These are phyloP conservation scores for Trichoderma breve DNA, from an alignment of 2,329 filamentous ascomycete species.

Conservation along the genomic window DNA sequence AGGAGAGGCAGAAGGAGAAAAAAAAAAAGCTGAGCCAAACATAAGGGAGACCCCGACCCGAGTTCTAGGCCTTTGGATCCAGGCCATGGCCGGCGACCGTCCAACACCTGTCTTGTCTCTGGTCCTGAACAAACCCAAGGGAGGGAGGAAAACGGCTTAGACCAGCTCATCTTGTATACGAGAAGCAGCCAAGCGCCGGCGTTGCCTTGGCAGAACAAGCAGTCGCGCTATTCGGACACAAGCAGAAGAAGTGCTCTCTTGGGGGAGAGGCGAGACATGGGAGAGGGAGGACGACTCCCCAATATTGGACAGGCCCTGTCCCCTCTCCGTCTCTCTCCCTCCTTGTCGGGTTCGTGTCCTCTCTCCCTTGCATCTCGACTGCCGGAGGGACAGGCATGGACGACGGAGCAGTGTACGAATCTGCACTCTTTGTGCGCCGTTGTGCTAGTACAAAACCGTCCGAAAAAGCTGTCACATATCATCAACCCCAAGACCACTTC, in stretches of 20 bases:
- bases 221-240: background rate
- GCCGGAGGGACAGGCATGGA: background rate
- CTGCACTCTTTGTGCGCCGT: conserved; percentile 1
- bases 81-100: background rate
- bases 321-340: background rate
- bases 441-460: background rate
- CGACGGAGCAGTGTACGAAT: background rate
- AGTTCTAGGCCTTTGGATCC: background rate
- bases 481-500: background rate
- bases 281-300: background rate
- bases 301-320: background rate
- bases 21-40: background rate
- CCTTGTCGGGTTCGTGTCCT: background rate
- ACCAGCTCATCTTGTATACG: conserved; percentile 1
- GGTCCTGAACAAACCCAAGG: background rate
- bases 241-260: background rate
- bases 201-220: background rate
- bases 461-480: conserved; percentile 18
- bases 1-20: background rate
- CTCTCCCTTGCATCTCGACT: conserved; percentile 11
- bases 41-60: background rate
- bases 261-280: background rate
- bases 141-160: background rate
- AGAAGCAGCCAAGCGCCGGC: background rate
- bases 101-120: background rate